Conservation (phyloP, 495 filamentous ascomycete species). For the Neurospora terricola region DNA sequence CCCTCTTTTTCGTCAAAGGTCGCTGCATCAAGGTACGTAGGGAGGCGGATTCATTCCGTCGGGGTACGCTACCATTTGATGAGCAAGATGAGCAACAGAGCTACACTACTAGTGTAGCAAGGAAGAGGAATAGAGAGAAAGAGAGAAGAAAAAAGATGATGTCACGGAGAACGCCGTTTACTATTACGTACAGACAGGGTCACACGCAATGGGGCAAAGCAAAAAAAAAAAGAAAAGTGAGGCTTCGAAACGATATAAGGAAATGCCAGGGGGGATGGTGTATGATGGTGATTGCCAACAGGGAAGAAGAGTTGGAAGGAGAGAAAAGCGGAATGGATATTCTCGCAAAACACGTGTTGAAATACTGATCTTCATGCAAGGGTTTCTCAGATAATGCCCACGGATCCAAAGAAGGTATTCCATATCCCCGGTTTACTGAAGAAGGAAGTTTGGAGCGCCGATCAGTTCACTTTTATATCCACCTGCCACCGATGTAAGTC, state of each 20-base stretch:
- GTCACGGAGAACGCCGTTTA: background rate
- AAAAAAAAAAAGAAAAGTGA: background rate
- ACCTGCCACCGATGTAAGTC: background rate
- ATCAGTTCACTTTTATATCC: background rate
- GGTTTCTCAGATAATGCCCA: background rate
- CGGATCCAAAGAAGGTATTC: background rate
- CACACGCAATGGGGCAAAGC: background rate
- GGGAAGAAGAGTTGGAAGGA: background rate
- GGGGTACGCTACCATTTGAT: background rate
- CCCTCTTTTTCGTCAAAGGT: background rate
- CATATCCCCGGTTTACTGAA: background rate
- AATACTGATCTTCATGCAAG: background rate
- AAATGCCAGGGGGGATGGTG: background rate
- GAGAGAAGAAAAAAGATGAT: background rate
- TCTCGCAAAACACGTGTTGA: background rate
- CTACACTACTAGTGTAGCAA: background rate
- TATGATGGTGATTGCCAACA: background rate
- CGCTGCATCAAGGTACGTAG: background rate
- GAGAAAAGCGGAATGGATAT: background rate
- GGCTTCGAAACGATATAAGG: background rate
- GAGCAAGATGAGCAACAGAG: background rate
- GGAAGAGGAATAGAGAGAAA: background rate
- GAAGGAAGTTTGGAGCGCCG: background rate
- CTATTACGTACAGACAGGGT: background rate
- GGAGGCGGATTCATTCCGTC: background rate